A percentile compares a stretch with the other conserved stretches of the same genome.
phyloP scores from a whole-genome alignment of 2,329 filamentous ascomycete genomes.

The Dothistroma pini region DNA sequence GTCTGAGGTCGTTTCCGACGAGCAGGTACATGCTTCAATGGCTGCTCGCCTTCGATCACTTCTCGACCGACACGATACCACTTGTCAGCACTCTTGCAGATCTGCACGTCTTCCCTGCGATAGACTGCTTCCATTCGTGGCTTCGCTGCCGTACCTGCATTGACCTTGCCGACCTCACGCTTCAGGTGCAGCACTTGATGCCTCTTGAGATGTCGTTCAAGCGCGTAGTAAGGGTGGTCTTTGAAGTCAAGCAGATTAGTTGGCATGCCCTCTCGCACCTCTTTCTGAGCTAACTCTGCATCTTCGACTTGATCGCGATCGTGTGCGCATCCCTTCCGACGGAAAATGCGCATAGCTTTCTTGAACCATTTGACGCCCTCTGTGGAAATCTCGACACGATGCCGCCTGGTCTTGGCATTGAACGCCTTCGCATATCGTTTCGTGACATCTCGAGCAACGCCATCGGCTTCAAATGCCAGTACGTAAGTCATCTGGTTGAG shows the following conservation, averaged over 20 bases:
- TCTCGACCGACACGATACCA: constrained; percentile 89
- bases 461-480: constrained; percentile 78
- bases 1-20: constrained; percentile 21
- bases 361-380: constrained; percentile 56
- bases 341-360: constrained; percentile 46
- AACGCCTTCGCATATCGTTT: constrained; percentile 81
- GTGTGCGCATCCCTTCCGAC: constrained; percentile 24
- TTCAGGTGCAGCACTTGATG: constrained; percentile 78
- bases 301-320: constrained; percentile 84
- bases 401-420: constrained; percentile 81
- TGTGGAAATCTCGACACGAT: constrained; percentile 68
- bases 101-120: constrained; percentile 72
- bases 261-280: constrained; percentile 64
- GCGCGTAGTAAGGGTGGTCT: constrained; percentile 52
- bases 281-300: constrained; percentile 66
- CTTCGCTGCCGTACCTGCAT: constrained; percentile 57
- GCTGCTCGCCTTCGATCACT: constrained; percentile 73
- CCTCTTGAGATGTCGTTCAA: constrained; percentile 77
- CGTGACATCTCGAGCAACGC: constrained; percentile 78
- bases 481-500: constrained; percentile 79
- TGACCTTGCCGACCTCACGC: constrained; percentile 72
- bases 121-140: constrained; percentile 71
- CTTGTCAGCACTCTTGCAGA: constrained; percentile 73
- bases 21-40: constrained; percentile 63
- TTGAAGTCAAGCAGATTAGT: constrained; percentile 41